Base-by-base conservation (phyloP, 179 eudicot species). In the Gypsophila paniculata region DNA sequence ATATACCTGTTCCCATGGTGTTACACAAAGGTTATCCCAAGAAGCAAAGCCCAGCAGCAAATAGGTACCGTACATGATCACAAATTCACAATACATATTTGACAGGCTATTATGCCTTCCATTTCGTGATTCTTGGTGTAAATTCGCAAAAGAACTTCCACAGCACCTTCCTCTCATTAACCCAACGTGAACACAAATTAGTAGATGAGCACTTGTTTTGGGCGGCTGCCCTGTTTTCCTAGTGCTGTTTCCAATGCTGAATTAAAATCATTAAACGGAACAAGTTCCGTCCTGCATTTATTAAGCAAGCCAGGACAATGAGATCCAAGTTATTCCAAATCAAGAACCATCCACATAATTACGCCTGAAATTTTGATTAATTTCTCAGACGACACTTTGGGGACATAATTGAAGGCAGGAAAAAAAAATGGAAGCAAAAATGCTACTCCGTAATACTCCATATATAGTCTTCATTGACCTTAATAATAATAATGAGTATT, bases 221-320 rank as follows among this genome's bases (percentile, higher is more conserved):
- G 93, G 62, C 82, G 93, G 78, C 93, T 89, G 69, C 98, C 98
- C 49, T 77, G 84, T 74, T 93, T 91, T 38, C 98, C 98, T 46
- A 91, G 87, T 39, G 97, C 84, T 81, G 83, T 91, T 53, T 88
- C 93, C 76, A 93, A 65, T 34, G 96, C 93, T 2, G 74, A 52
- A 46, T 74, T 81, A 77, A 93, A 93, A 67, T 87, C 82, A 4
- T 77, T 65, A 64, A 91, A 93, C 60, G 93, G 91, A 73, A 79
- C 85, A 42, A 81, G 83, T 77, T 93, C 96, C 97, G 84, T 91
- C 82, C 98, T 93, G 94, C 80, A 52, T 13, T 10, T 46, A 81
- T 79, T 58, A 19, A 75, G 68, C 72, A 85, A 36, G 8, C 38
- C 29, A 65, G n/a, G 42, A 39, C 58, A 15, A 25, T 68, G 60